Conservation (phyloP, 192 early-diverging fungal genomes). For the Coemansia sp. region DNA sequence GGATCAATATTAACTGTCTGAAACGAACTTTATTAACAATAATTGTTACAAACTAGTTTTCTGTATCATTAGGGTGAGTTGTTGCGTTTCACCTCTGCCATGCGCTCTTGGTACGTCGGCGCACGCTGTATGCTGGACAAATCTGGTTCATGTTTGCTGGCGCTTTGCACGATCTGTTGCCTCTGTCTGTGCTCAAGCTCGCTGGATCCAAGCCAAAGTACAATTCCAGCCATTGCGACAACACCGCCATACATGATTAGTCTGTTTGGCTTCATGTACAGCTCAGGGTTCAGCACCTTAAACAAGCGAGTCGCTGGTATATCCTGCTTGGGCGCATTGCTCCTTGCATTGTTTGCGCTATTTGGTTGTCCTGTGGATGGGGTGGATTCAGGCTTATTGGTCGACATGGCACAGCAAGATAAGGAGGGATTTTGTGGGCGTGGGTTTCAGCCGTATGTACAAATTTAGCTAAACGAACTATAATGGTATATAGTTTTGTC, state of each 20-base stretch:
- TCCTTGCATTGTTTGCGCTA: neutral
- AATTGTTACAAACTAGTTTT: neutral
- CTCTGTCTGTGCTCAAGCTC: constrained; percentile 33
- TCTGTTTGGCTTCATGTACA: constrained; percentile 51
- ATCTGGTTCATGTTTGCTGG: neutral
- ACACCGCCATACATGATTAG: constrained; percentile 47
- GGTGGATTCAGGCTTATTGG: neutral
- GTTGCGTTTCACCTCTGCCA: constrained; percentile 43
- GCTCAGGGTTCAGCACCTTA: constrained; percentile 52
- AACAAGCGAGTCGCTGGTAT: constrained; percentile 48
- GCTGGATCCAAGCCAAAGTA: constrained; percentile 43
- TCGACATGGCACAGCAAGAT: too few species aligned
- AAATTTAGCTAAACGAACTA: too few species aligned
- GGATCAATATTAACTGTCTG: too few species aligned
- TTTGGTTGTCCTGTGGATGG: too few species aligned
- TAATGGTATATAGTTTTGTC: too few species aligned
- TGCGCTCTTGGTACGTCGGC: constrained; percentile 44
- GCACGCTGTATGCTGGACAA: neutral
- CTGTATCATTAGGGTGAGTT: neutral
- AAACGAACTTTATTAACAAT: too few species aligned
- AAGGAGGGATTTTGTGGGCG: neutral
- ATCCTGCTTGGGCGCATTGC: constrained; percentile 23
- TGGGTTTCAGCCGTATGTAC: neutral
- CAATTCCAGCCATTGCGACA: constrained; percentile 29
- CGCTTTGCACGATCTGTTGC: constrained; percentile 7